phyloP scores from a whole-genome alignment of 306 rosid species.

The Sphenostylis stenocarpa region DNA sequence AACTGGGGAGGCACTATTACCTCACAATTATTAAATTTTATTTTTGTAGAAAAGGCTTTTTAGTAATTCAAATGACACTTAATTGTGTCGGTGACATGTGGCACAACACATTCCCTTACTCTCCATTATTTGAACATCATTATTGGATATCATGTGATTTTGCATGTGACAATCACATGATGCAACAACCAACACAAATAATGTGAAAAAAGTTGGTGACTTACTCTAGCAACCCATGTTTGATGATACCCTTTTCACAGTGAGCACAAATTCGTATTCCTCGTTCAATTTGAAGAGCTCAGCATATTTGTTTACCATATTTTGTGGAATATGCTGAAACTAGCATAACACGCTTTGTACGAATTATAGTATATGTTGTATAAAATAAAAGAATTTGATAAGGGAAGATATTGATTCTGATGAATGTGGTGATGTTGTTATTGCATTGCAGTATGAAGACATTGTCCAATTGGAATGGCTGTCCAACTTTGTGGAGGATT shows the following conservation, averaged over 20 bases:
- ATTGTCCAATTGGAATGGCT: slow-evolving; percentile 94
- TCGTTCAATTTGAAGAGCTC: background rate
- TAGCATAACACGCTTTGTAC: background rate
- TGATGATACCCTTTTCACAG: background rate
- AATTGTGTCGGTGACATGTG: slow-evolving; percentile 42
- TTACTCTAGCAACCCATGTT: slow-evolving; percentile 16
- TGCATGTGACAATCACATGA: slow-evolving; percentile 42
- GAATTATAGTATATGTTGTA: background rate
- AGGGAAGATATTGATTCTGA: slow-evolving; percentile 24
- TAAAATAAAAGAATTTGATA: background rate
- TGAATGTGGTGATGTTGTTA: background rate
- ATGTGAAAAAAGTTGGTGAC: slow-evolving; percentile 3
- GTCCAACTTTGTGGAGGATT: slow-evolving; percentile 85
- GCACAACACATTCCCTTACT: slow-evolving; percentile 25
- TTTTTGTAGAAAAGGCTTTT: background rate
- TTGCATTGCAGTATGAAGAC: slow-evolving; percentile 80
- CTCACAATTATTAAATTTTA: background rate
- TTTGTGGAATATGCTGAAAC: background rate
- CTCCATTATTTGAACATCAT: slow-evolving; percentile 35
- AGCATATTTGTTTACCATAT: background rate
- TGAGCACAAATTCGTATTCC: slow-evolving; percentile 33
- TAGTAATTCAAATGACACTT: background rate
- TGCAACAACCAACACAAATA: slow-evolving; percentile 18
- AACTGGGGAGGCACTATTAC: background rate
- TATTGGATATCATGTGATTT: slow-evolving; percentile 48